Evolutionary conservation across 495 filamentous ascomycete genomes (phyloP).

Genomic region (Podospora australis): DNA sequence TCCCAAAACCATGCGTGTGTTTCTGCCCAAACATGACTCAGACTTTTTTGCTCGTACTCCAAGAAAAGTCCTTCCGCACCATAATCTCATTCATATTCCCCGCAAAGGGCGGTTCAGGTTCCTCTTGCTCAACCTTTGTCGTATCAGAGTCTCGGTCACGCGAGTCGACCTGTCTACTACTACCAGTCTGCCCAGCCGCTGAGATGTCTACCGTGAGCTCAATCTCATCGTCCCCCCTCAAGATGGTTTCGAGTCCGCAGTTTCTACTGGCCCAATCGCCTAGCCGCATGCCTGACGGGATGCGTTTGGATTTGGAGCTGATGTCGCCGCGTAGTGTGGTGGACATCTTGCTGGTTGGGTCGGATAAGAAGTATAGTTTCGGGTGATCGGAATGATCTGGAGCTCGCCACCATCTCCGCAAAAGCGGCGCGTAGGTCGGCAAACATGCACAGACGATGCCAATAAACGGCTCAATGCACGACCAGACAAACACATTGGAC

Average conservation of each 20-base stretch:
- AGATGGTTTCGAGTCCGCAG: background rate
- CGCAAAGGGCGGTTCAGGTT: background rate
- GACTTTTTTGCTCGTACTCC: constrained; percentile 7
- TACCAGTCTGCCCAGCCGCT: too few relatives aligned
- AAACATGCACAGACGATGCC: constrained; percentile 40
- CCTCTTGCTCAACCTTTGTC: background rate
- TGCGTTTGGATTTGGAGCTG: background rate
- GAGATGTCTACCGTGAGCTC: constrained; percentile 13
- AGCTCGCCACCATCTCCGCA: constrained; percentile 16
- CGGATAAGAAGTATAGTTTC: background rate
- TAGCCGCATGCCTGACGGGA: too few relatives aligned
- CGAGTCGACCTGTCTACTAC: background rate
- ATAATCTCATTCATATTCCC: constrained; percentile 5
- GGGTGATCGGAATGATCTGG: background rate
- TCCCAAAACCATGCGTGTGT: background rate
- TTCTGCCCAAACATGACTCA: background rate
- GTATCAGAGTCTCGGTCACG: background rate
- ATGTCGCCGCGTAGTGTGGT: too few relatives aligned
- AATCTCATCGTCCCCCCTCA: constrained; percentile 17
- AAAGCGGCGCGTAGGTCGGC: constrained; percentile 34
- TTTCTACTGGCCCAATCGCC: background rate
- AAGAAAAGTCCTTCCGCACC: constrained; percentile 16
- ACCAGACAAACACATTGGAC: constrained; percentile 38
- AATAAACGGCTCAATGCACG: constrained; percentile 36
- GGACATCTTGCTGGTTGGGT: background rate